phyloP scores from a whole-genome alignment of 345 rosid genomes.

The Aquilaria malaccensis region DNA sequence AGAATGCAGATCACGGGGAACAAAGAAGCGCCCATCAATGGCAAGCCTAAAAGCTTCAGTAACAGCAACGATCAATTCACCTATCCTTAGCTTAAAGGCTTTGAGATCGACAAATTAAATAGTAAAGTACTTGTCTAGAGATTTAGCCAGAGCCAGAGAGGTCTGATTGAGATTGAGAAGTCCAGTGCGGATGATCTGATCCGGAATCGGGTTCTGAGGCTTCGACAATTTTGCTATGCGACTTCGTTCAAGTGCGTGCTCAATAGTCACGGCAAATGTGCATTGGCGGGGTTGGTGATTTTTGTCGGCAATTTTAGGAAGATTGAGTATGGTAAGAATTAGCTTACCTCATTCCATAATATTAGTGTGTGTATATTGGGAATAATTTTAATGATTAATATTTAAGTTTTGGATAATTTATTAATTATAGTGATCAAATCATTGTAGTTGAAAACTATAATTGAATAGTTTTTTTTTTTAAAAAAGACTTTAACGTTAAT shows the following conservation, averaged over 20 bases:
- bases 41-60: neutral
- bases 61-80: neutral
- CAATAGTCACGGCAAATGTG: neutral
- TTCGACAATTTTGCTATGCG: neutral
- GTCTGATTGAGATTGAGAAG: conserved; percentile 13
- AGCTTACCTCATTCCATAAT: too few relatives aligned
- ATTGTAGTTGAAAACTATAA: too few relatives aligned
- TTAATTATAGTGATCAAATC: too few relatives aligned
- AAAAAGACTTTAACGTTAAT: too few relatives aligned
- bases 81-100: neutral
- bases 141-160: neutral
- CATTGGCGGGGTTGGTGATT: conserved; percentile 22
- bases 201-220: conserved; percentile 9
- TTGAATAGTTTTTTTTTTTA: too few relatives aligned
- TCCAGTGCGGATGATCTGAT: conserved; percentile 23
- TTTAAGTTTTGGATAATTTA: too few relatives aligned
- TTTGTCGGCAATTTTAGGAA: neutral
- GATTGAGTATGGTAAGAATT: too few relatives aligned
- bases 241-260: conserved; percentile 19
- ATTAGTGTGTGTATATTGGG: too few relatives aligned
- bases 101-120: neutral
- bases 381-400: too few relatives aligned
- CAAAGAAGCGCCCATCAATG: conserved; percentile 21
- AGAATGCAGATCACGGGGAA: conserved; percentile 34
- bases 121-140: neutral